These are phyloP conservation scores for Bisporella sp. DNA, from an alignment of 2,329 filamentous ascomycete genomes.

Conservation along the genomic window DNA sequence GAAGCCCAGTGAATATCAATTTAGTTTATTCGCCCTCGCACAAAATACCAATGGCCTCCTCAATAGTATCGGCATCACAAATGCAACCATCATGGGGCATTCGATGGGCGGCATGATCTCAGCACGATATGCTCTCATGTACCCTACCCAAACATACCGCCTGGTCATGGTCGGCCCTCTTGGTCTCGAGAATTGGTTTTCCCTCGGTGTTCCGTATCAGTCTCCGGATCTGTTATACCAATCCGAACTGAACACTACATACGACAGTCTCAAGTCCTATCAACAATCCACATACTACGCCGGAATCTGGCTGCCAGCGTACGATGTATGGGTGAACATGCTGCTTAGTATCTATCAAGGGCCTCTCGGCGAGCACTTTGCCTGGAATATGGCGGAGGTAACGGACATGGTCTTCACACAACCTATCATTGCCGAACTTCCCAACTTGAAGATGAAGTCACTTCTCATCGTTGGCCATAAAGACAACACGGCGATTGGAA, in stretches of 20 bases:
- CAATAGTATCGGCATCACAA: conserved; percentile 34
- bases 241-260: conserved; percentile 34
- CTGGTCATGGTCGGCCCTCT: conserved; percentile 45
- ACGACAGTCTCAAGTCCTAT: conserved; percentile 37
- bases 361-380: conserved; percentile 17
- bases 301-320: conserved; percentile 38
- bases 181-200: conserved; percentile 45
- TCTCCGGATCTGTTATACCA: conserved; percentile 32
- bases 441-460: conserved; percentile 6
- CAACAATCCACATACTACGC: conserved; percentile 41
- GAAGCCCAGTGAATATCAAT: conserved; percentile 44
- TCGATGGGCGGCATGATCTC: conserved; percentile 49
- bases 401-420: conserved; percentile 7
- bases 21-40: conserved; percentile 43
- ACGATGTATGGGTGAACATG: conserved; percentile 49
- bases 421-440: conserved; percentile 5
- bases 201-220: conserved; percentile 37
- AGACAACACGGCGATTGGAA: conserved; percentile 21
- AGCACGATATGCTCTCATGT: conserved; percentile 44
- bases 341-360: conserved; percentile 42
- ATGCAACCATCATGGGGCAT: conserved; percentile 44
- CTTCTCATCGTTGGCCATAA: conserved; percentile 6
- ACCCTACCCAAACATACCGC: conserved; percentile 34
- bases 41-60: conserved; percentile 44
- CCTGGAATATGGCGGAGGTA: conserved; percentile 6